phyloP scores from a whole-genome alignment of 257 asterid species.

The Solanum tacnaense region DNA sequence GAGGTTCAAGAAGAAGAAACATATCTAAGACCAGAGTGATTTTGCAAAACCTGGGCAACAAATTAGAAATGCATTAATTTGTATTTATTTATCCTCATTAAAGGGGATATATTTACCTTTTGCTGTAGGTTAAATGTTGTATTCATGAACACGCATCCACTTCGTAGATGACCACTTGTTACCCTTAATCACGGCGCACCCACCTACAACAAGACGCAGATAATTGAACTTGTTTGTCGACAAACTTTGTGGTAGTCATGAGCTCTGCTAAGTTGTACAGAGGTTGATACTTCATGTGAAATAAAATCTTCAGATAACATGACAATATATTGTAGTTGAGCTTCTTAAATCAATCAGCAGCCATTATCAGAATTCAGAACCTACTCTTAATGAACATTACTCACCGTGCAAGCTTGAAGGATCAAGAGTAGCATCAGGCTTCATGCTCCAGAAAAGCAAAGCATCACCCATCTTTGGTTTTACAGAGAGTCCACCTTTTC shows the following conservation, averaged over 20 bases:
- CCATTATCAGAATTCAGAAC: neutral
- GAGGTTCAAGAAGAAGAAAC: neutral
- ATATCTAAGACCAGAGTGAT: neutral
- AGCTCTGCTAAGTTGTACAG: neutral
- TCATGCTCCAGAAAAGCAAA: constrained; percentile 98
- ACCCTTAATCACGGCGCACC: constrained; percentile 37
- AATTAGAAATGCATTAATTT: neutral
- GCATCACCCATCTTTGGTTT: constrained; percentile 98
- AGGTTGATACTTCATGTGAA: neutral
- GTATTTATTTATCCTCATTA: neutral
- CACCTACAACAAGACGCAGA: constrained; percentile 12
- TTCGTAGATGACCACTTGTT: constrained; percentile 44
- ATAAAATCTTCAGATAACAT: neutral
- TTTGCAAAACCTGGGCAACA: neutral
- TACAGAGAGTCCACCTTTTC: constrained; percentile 83
- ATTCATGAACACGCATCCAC: constrained; percentile 31
- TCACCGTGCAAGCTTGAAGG: constrained; percentile 93
- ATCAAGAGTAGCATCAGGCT: constrained; percentile 82
- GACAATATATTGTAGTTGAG: neutral
- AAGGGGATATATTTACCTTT: neutral
- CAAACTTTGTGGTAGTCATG: neutral
- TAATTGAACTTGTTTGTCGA: neutral
- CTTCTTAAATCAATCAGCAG: neutral
- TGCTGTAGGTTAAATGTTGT: constrained; percentile 10
- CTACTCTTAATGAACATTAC: constrained; percentile 14